These are phyloP conservation scores for Pleurotus platypus DNA, from an alignment of 768 basidiomycete genomes.

Conservation along the genomic window DNA sequence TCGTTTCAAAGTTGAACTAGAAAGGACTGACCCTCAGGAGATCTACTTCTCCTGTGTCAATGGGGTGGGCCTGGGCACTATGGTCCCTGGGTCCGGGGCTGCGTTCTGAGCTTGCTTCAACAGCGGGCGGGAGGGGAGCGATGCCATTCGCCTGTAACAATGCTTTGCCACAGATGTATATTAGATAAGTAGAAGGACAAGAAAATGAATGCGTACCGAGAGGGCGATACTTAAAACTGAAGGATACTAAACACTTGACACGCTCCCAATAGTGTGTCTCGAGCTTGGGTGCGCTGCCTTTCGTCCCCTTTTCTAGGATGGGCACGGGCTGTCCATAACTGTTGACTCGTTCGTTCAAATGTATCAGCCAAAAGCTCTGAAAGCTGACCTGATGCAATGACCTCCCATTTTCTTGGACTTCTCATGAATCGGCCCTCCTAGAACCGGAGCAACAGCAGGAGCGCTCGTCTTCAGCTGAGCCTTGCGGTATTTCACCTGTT, in stretches of 20 bases:
- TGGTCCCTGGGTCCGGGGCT: too few relatives aligned
- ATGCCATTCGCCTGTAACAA: background rate
- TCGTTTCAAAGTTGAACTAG: too few relatives aligned
- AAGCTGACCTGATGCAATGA: constrained; percentile 21
- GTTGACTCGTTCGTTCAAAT: background rate
- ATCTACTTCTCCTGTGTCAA: too few relatives aligned
- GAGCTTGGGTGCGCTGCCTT: background rate
- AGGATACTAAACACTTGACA: constrained; percentile 5
- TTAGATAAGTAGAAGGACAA: background rate
- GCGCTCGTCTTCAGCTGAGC: background rate
- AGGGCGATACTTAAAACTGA: constrained; percentile 16
- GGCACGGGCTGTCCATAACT: background rate
- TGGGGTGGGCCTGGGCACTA: too few relatives aligned
- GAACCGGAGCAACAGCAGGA: background rate
- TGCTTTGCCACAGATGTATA: background rate
- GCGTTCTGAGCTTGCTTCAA: background rate
- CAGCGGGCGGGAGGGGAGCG: background rate
- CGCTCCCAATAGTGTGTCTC: background rate
- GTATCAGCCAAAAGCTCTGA: background rate
- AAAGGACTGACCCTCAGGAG: too few relatives aligned
- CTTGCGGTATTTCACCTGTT: constrained; percentile 2
- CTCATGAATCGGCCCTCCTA: constrained; percentile 18
- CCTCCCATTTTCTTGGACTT: constrained; percentile 21
- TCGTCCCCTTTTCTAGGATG: too few relatives aligned
- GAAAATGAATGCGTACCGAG: constrained; percentile 11